phyloP scores from a whole-genome alignment of 2,329 filamentous ascomycete genomes.

The Samsoniella hepiali region DNA sequence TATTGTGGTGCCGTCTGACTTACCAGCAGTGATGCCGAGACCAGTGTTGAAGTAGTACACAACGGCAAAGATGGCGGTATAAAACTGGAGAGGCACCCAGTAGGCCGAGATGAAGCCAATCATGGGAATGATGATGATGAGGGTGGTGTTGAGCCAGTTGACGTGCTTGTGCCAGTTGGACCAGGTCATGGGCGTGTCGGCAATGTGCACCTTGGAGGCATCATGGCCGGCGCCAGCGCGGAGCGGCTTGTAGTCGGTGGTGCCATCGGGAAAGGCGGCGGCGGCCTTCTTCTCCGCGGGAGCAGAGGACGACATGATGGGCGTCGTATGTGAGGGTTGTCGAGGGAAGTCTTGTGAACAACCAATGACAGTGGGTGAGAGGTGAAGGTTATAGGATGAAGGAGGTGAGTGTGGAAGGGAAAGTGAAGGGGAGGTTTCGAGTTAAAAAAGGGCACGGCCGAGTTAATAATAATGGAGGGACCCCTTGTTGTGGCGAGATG shows the following conservation, averaged over 20 bases:
- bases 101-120: slow-evolving; percentile 69
- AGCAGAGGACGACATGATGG: slow-evolving; percentile 18
- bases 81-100: slow-evolving; percentile 71
- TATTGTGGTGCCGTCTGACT: slow-evolving; percentile 27
- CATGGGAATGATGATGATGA: slow-evolving; percentile 76
- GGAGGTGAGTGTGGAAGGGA: background rate
- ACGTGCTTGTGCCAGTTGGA: slow-evolving; percentile 89
- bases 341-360: slow-evolving; percentile 1
- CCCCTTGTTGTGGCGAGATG: background rate
- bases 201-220: slow-evolving; percentile 75
- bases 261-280: slow-evolving; percentile 49
- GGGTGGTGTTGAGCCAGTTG: slow-evolving; percentile 85
- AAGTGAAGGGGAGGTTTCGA: background rate
- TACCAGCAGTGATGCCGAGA: slow-evolving; percentile 75
- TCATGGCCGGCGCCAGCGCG: slow-evolving; percentile 44
- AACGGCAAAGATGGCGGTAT: slow-evolving; percentile 71
- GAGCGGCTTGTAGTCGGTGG: slow-evolving; percentile 52
- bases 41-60: slow-evolving; percentile 82
- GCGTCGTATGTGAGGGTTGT: background rate
- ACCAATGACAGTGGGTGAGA: background rate
- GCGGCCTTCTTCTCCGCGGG: slow-evolving; percentile 31
- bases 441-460: slow-evolving; percentile 7
- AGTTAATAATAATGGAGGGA: slow-evolving; percentile 2
- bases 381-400: background rate
- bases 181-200: slow-evolving; percentile 74